Evolutionary conservation across 768 basidiomycete species (phyloP).

Genomic region (Tricholomella constricta): DNA sequence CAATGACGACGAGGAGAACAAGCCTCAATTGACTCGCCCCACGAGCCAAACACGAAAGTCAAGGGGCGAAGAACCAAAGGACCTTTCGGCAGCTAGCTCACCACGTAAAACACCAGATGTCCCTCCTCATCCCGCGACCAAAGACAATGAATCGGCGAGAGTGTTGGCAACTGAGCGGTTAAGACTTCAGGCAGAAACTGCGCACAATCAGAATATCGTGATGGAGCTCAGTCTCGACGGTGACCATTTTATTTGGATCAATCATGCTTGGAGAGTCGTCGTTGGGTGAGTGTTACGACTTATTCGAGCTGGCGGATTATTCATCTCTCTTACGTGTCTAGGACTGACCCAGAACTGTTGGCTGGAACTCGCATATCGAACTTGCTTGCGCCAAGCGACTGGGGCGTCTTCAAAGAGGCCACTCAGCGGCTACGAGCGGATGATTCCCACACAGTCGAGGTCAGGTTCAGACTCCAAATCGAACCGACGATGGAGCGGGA

Average conservation of each 20-base stretch:
- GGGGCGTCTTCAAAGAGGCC: slow-evolving; percentile 83
- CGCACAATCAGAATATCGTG: slow-evolving; percentile 94
- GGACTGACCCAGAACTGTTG: slow-evolving; percentile 81
- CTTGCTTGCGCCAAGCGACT: slow-evolving; percentile 77
- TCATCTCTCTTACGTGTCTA: slow-evolving; percentile 31
- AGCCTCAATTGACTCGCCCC: slow-evolving; percentile 50
- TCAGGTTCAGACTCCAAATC: slow-evolving; percentile 84
- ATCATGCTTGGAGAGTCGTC: slow-evolving; percentile 93
- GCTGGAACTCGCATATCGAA: slow-evolving; percentile 80
- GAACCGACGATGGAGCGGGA: slow-evolving; percentile 63
- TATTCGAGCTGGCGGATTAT: slow-evolving; percentile 13
- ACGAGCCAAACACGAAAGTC: slow-evolving; percentile 54
- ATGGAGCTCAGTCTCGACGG: slow-evolving; percentile 93
- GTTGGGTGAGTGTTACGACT: slow-evolving; percentile 64
- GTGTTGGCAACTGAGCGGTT: slow-evolving; percentile 88
- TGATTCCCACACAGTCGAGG: slow-evolving; percentile 93
- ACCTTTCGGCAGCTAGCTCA: slow-evolving; percentile 38
- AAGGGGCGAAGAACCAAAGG: slow-evolving; percentile 60
- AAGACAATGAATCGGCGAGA: slow-evolving; percentile 74
- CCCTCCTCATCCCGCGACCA: slow-evolving; percentile 42
- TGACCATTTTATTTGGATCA: slow-evolving; percentile 94
- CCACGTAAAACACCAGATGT: slow-evolving; percentile 35
- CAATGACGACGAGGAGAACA: slow-evolving; percentile 54
- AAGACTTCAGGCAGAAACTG: slow-evolving; percentile 88
- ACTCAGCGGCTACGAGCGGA: slow-evolving; percentile 84